These are phyloP conservation scores for Amanita rubescens DNA, from an alignment of 768 basidiomycete species.

Conservation along the genomic window DNA sequence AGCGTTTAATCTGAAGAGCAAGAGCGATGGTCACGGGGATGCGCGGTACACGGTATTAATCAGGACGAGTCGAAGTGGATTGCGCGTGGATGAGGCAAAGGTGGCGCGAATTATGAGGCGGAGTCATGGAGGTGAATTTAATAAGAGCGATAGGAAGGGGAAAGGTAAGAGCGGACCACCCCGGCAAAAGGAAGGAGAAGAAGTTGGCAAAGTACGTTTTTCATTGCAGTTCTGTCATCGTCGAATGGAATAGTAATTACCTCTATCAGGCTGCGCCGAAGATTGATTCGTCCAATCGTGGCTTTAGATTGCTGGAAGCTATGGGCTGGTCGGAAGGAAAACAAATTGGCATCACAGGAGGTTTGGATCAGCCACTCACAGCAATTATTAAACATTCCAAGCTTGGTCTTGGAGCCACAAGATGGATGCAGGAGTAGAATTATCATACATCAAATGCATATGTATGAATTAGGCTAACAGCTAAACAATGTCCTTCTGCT, in stretches of 20 bases:
- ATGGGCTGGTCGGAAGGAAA: conserved; percentile 93
- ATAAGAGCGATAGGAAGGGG: conserved; percentile 18
- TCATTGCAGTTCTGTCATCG: neutral
- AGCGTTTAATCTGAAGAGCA: conserved; percentile 71
- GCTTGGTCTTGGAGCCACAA: conserved; percentile 70
- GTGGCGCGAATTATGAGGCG: conserved; percentile 38
- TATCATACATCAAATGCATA: neutral
- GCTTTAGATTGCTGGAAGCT: conserved; percentile 76
- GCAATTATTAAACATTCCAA: conserved; percentile 86
- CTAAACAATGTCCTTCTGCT: neutral
- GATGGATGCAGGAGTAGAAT: too few species aligned
- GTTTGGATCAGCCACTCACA: conserved; percentile 68
- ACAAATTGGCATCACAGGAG: conserved; percentile 59
- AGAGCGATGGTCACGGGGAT: conserved; percentile 66
- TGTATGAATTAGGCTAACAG: too few species aligned
- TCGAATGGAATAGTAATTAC: neutral
- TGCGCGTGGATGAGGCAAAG: conserved; percentile 51
- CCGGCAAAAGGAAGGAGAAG: conserved; percentile 62
- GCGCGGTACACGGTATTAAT: conserved; percentile 68
- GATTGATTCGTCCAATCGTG: conserved; percentile 73
- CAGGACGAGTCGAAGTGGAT: conserved; percentile 57
- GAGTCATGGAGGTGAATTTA: conserved; percentile 26
- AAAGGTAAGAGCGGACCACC: conserved; percentile 29
- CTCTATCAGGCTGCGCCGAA: conserved; percentile 62
- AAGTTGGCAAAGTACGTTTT: conserved; percentile 66